A percentile compares a stretch with the other conserved stretches of the same genome.
Conservation (phyloP, 495 filamentous ascomycete species). For the Tuber brumale region DNA sequence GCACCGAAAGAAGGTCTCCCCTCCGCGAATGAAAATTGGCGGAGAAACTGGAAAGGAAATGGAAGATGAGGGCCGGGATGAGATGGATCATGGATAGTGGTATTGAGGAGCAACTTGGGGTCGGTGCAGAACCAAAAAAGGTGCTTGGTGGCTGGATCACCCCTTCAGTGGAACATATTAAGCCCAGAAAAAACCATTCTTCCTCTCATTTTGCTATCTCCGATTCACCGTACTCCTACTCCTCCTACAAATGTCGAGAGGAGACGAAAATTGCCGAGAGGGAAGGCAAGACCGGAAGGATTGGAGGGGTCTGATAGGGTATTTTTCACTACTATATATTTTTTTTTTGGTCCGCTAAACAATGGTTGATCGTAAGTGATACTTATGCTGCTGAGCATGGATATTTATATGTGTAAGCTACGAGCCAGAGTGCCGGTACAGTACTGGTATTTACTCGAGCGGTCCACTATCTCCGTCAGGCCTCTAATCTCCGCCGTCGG, state of each 20-base stretch:
- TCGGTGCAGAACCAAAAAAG: neutral
- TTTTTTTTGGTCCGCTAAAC: neutral
- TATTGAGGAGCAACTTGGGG: neutral
- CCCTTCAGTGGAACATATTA: neutral
- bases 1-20: neutral
- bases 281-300: neutral
- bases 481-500: too few species aligned
- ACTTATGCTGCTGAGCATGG: neutral
- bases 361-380: neutral
- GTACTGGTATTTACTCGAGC: too few species aligned
- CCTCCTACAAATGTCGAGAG: neutral
- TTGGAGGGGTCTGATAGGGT: neutral
- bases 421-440: conserved; percentile 23
- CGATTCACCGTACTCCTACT: neutral
- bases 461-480: too few species aligned
- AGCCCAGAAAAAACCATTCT: neutral
- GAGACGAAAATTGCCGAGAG: neutral
- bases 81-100: neutral
- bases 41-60: neutral
- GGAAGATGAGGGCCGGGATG: neutral
- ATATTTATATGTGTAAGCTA: conserved; percentile 19
- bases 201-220: neutral
- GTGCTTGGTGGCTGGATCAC: neutral
- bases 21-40: neutral
- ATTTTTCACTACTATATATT: neutral